Evolutionary conservation across 1,284 basidiomycete genomes (phyloP).

Genomic region (Trichosporon faecale): DNA sequence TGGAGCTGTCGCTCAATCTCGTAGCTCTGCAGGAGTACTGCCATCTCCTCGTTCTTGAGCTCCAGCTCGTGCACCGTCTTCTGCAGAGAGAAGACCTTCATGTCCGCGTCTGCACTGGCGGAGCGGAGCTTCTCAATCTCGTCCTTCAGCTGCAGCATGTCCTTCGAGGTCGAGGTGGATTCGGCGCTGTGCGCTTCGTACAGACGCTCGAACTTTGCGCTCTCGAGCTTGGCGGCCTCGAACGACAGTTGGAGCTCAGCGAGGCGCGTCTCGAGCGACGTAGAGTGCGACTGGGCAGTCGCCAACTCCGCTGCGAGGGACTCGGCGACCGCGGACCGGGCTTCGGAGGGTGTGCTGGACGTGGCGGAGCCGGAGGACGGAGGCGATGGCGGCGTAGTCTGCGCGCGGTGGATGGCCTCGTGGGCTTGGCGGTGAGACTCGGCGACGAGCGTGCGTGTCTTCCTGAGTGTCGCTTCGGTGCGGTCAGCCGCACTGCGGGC

Average conservation of each 20-base stretch:
- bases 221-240: slow-evolving; percentile 12
- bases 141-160: background rate
- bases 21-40: slow-evolving; percentile 1
- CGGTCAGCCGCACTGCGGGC: background rate
- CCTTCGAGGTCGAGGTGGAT: background rate
- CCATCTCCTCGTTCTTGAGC: slow-evolving; percentile 7
- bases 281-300: background rate
- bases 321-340: background rate
- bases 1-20: slow-evolving; percentile 17
- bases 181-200: background rate
- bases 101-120: background rate
- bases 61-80: background rate
- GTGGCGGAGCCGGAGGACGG: background rate
- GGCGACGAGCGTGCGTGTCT: background rate
- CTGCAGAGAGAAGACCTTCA: background rate
- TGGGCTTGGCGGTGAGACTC: background rate
- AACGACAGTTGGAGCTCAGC: slow-evolving; percentile 27
- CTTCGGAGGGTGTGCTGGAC: background rate
- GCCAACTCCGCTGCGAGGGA: background rate
- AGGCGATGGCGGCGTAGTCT: background rate
- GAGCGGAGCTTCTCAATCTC: background rate
- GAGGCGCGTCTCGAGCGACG: slow-evolving; percentile 18
- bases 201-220: background rate
- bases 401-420: background rate
- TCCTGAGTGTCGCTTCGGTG: background rate